Evolutionary conservation across 1,139 yeast species (phyloP).

Genomic region (Geotrichum citri-aurantii): DNA sequence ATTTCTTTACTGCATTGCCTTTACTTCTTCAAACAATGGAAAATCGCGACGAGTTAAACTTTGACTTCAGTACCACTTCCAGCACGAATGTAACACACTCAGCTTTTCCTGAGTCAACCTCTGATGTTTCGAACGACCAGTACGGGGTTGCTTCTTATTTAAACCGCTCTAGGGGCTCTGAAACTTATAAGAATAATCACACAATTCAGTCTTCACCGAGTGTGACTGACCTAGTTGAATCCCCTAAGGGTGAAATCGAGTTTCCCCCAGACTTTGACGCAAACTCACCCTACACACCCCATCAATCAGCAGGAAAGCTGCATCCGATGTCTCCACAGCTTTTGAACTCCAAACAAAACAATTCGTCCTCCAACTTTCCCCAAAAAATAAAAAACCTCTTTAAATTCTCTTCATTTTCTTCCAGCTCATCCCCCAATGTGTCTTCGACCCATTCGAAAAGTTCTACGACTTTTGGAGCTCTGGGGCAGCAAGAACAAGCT

Average conservation of each 20-base stretch:
- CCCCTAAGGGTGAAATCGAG: background rate
- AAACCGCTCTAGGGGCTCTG: background rate
- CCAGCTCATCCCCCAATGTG: constrained; percentile 6
- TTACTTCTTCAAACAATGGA: background rate
- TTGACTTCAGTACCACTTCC: background rate
- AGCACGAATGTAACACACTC: background rate
- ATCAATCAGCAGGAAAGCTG: background rate
- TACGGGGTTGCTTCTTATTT: background rate
- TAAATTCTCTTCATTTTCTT: constrained; percentile 24
- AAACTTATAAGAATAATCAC: background rate
- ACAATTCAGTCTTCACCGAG: background rate
- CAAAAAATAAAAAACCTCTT: constrained; percentile 32
- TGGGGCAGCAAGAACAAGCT: background rate
- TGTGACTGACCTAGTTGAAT: background rate
- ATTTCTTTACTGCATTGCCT: background rate
- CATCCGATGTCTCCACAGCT: background rate
- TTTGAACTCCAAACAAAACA: background rate
- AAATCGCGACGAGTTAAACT: background rate
- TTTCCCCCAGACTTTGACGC: background rate
- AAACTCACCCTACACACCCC: background rate
- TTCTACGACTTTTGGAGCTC: background rate
- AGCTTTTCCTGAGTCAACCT: background rate
- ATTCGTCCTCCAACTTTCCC: constrained; percentile 24
- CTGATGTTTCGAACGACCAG: background rate
- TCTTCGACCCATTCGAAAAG: background rate